These are phyloP conservation scores for Chytriomyces sp. DNA, from an alignment of 192 early-diverging fungal genomes.

Conservation along the genomic window DNA sequence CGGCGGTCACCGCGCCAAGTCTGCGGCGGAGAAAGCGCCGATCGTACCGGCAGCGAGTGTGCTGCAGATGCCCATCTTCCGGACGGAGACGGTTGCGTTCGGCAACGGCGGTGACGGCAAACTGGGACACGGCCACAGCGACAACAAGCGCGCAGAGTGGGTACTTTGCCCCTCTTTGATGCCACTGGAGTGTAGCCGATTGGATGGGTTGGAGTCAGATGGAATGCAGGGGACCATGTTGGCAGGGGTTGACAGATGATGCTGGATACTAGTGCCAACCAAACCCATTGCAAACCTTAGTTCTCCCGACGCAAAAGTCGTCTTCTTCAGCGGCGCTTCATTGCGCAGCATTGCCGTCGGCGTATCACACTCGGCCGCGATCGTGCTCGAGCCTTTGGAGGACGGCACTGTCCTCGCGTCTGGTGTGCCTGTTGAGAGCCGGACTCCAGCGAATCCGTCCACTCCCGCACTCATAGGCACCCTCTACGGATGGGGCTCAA, in stretches of 20 bases:
- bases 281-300: no score
- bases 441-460: no score
- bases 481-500: conserved; percentile 44
- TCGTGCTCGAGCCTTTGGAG: background rate
- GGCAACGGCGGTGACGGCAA: conserved; percentile 31
- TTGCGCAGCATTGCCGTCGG: conserved; percentile 19
- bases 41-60: background rate
- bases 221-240: background rate
- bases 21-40: background rate
- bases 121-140: conserved; percentile 33
- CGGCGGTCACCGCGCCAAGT: background rate
- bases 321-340: background rate
- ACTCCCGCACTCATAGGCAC: conserved; percentile 3
- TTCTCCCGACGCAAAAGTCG: background rate
- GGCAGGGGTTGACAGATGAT: no score
- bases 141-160: background rate
- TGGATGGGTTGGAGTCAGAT: background rate
- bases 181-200: background rate
- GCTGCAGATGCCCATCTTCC: background rate
- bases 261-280: no score
- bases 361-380: conserved; percentile 7
- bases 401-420: background rate
- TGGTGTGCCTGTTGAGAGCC: background rate
- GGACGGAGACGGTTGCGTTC: background rate
- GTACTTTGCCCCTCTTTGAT: no score